A percentile compares a stretch with the other conserved stretches of the same genome.
Conservation (phyloP, 106 monocot species). For the Cymbidium sinense region DNA sequence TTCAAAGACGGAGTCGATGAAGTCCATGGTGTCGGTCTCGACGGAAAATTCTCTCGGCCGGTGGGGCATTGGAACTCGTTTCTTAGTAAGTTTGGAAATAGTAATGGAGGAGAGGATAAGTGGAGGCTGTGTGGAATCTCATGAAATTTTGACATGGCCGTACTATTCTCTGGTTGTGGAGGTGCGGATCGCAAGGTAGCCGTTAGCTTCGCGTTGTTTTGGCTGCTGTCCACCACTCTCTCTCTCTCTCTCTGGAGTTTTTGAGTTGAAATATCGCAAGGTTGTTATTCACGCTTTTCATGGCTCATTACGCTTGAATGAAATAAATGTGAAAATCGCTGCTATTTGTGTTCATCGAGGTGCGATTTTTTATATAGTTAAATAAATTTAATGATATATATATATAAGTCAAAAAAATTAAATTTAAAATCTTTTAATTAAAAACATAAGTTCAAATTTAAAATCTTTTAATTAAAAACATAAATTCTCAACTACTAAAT, state of each 20-base stretch:
- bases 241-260: neutral
- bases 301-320: neutral
- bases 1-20: conserved; percentile 39
- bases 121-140: neutral
- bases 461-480: no score
- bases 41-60: neutral
- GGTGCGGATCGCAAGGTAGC: conserved; percentile 4
- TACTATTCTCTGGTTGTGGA: conserved; percentile 3
- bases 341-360: no score
- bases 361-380: no score
- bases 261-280: neutral
- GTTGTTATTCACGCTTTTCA: conserved; percentile 1
- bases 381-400: no score
- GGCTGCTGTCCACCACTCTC: neutral
- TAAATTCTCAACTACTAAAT: no score
- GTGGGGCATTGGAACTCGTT: conserved; percentile 11
- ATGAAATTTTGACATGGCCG: neutral
- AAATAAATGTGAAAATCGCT: neutral
- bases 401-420: no score
- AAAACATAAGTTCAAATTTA: no score
- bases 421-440: no score
- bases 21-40: conserved; percentile 23
- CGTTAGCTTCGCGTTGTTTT: neutral
- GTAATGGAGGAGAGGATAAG: neutral
- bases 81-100: neutral